These are phyloP conservation scores for Breviolum minutum DNA, from an alignment of 73 alveolate species.

Conservation along the genomic window DNA sequence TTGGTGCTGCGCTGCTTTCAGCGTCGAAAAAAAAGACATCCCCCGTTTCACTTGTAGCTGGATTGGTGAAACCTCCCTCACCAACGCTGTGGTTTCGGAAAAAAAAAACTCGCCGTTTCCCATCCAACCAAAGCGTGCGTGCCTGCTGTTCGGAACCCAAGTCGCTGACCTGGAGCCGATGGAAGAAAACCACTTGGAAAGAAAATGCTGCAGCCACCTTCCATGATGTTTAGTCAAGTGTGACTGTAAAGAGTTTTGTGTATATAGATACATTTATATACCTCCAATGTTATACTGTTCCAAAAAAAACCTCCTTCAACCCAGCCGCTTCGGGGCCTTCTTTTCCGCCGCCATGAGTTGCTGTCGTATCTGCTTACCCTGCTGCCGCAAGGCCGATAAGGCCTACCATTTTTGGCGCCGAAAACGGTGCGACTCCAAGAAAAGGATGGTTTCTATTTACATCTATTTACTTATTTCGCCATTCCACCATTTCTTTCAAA, in stretches of 20 bases:
- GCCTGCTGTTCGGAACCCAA: constrained; percentile 93
- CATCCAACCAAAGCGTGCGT: too few relatives aligned
- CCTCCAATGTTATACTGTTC: too few relatives aligned
- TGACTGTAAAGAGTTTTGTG: too few relatives aligned
- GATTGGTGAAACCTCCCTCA: background rate
- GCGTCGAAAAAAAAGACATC: too few relatives aligned
- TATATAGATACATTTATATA: background rate
- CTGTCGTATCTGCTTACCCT: constrained; percentile 54
- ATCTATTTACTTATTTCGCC: background rate
- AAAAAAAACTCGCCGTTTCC: background rate
- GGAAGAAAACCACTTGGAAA: too few relatives aligned
- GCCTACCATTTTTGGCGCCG: background rate
- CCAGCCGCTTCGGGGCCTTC: constrained; percentile 17
- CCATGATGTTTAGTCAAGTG: background rate
- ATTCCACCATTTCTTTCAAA: too few relatives aligned
- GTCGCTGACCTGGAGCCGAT: constrained; percentile 42
- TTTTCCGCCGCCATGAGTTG: constrained; percentile 86
- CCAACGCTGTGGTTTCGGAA: background rate
- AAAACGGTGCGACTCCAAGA: background rate
- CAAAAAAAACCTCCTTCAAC: too few relatives aligned
- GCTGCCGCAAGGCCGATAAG: constrained; percentile 64
- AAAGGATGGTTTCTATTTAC: background rate
- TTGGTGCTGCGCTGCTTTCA: too few relatives aligned
- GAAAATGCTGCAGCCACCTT: background rate
- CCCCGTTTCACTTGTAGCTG: background rate